phyloP scores from a whole-genome alignment of 768 basidiomycete species.

The Dioszegia crocea region DNA sequence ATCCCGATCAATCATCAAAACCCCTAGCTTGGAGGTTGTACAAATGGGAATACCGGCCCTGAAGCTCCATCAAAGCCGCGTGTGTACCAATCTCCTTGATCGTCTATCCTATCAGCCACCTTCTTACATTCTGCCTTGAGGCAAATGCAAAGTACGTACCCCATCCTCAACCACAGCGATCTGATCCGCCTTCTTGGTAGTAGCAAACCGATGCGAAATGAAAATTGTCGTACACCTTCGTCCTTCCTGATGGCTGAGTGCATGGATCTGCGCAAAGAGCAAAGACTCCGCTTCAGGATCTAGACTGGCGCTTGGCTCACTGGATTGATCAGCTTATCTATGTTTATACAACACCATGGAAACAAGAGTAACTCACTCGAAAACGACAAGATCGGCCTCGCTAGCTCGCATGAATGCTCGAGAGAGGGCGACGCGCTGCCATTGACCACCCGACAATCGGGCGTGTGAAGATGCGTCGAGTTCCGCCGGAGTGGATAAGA shows the following conservation, averaged over 20 bases:
- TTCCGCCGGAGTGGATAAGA: no score
- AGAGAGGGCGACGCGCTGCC: slow-evolving; percentile 64
- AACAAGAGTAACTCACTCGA: slow-evolving; percentile 50
- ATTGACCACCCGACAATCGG: slow-evolving; percentile 75
- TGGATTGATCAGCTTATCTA: slow-evolving; percentile 6
- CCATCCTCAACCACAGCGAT: slow-evolving; percentile 37
- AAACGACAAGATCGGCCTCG: slow-evolving; percentile 71
- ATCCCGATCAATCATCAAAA: slow-evolving; percentile 24
- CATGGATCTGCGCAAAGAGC: slow-evolving; percentile 42
- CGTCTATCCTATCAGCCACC: slow-evolving; percentile 10
- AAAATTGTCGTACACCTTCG: slow-evolving; percentile 34
- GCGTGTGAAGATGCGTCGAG: no score
- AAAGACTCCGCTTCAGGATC: slow-evolving; percentile 42
- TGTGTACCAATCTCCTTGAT: slow-evolving; percentile 40
- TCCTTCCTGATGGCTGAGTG: slow-evolving; percentile 23
- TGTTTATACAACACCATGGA: neutral
- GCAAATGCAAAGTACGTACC: slow-evolving; percentile 10
- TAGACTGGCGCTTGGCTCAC: slow-evolving; percentile 43
- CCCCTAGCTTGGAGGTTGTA: slow-evolving; percentile 41
- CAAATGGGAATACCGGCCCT: slow-evolving; percentile 37
- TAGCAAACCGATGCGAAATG: slow-evolving; percentile 39
- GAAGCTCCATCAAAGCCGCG: slow-evolving; percentile 28
- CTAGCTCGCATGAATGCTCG: slow-evolving; percentile 81
- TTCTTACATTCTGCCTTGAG: no score
- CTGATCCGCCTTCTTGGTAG: slow-evolving; percentile 27